Base-by-base conservation (phyloP, 106 monocot species). In the Platanthera guangdongensis region DNA sequence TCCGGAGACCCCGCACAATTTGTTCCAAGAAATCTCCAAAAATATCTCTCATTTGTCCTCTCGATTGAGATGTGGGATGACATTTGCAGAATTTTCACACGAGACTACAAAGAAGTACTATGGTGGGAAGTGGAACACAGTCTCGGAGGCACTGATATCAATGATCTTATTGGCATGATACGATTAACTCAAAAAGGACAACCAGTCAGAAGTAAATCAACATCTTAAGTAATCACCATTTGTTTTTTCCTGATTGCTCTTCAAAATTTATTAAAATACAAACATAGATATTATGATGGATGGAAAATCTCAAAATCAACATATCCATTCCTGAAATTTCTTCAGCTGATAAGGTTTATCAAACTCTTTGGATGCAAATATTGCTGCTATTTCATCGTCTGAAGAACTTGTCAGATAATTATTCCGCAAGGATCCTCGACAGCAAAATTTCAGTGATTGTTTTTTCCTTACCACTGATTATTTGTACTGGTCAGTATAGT, bases 51-150 rank as follows among this genome's bases (percentile, higher is more conserved):
- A 93, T 63, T 79, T 97, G 32, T 84, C 84, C 6, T 85, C 86
- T 74, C 80, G 93, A 52, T 65, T 93, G 28, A 94, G 80, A 82
- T 84, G 86, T 78, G 96, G 96, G 71, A 93, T 97, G 96, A 93
- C 96, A 77, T 97, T 91, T 91, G 91, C 93, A 16, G 93, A 97
- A 77, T 93, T 94, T 75, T 89, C 94, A 50, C 82, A 80, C 71
- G 89, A 93, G 85, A 97, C 96, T 72, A 97, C 96, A 5, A 94
- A 86, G 69, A 87, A 94, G 76, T 97, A 94, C 74, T 97, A 97
- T 76, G 86, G 96, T 81, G 84, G 84, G 84, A 10, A 79, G 91
- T 72, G 96, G 91, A 10, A 89, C 78, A 5, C 96, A 97, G 73
- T 85, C 82, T 60, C 67, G 77, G 67, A 75, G 73, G 76, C 79